Evolutionary conservation across 179 eudicot species (phyloP).

Genomic region (Patellifolia procumbens): DNA sequence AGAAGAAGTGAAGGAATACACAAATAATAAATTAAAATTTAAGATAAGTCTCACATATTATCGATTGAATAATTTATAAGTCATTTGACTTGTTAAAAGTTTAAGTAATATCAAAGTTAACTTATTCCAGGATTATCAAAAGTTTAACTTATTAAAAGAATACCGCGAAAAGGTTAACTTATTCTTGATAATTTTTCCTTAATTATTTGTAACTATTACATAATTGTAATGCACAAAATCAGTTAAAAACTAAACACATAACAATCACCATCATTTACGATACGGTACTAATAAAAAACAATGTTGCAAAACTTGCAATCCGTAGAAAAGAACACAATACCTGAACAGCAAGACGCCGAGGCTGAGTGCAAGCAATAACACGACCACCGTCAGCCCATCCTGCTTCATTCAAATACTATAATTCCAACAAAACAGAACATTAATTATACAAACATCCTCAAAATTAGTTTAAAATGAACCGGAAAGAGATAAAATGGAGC

Average conservation of each 20-base stretch:
- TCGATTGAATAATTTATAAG: too few species aligned
- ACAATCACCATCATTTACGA: background rate
- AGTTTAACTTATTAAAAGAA: too few species aligned
- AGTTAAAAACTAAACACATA: background rate
- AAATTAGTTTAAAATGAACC: background rate
- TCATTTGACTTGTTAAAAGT: too few species aligned
- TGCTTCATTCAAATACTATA: conserved; percentile 84
- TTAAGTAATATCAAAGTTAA: too few species aligned
- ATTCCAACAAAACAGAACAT: conserved; percentile 1
- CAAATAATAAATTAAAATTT: too few species aligned
- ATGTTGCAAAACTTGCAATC: background rate
- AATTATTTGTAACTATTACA: too few species aligned
- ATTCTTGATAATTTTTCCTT: too few species aligned
- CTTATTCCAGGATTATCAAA: too few species aligned
- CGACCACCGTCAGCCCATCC: conserved; percentile 93
- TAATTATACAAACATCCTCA: background rate
- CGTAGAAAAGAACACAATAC: conserved; percentile 30
- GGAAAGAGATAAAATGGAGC: background rate
- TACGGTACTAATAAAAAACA: background rate
- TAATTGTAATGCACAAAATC: too few species aligned
- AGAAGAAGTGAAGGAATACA: too few species aligned
- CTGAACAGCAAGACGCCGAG: conserved; percentile 98
- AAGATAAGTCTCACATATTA: too few species aligned
- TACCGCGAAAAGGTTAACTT: too few species aligned
- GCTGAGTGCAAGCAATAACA: conserved; percentile 93